A percentile compares a stretch with the other conserved stretches of the same genome.
Evolutionary conservation across 495 filamentous ascomycete species (phyloP).

Genomic region (Bombardia bombarda): DNA sequence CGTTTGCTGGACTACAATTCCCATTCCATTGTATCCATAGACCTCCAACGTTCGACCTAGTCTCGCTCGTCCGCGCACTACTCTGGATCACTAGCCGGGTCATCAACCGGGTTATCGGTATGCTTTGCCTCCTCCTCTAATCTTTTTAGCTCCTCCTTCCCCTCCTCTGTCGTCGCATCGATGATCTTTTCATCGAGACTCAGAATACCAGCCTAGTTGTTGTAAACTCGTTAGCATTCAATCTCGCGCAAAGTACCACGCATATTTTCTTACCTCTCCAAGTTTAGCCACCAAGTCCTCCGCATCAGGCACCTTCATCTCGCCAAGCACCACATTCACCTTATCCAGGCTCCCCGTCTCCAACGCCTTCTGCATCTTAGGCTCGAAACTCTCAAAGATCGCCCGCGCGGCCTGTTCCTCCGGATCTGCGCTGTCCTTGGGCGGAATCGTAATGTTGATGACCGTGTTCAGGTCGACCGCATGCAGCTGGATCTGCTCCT

Average conservation of each 20-base stretch:
- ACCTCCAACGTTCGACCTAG: too few species aligned
- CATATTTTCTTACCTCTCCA: conserved; percentile 49
- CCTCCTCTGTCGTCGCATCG: conserved; percentile 92
- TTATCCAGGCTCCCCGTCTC: conserved; percentile 81
- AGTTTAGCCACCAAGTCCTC: conserved; percentile 83
- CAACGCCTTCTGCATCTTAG: conserved; percentile 71
- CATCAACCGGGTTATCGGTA: not conserved
- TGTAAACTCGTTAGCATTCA: not conserved
- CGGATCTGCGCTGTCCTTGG: conserved; percentile 55
- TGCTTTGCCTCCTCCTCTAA: conserved; percentile 50
- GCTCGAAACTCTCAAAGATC: conserved; percentile 76
- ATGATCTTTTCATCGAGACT: conserved; percentile 89
- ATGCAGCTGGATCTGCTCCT: conserved; percentile 97
- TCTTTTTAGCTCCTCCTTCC: conserved; percentile 65
- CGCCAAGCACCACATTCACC: conserved; percentile 89
- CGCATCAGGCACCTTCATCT: conserved; percentile 87
- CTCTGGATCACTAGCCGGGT: not conserved
- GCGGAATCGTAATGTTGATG: conserved; percentile 80
- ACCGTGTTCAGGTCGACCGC: conserved; percentile 89
- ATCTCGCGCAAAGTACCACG: not conserved
- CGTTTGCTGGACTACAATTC: too few species aligned
- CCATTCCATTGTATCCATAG: too few species aligned
- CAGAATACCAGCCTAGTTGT: conserved; percentile 76
- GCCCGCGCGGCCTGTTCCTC: conserved; percentile 56
- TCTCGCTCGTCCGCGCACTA: not conserved